phyloP scores from a whole-genome alignment of 305 asterid genomes.

The Stenogyne calaminthoides region DNA sequence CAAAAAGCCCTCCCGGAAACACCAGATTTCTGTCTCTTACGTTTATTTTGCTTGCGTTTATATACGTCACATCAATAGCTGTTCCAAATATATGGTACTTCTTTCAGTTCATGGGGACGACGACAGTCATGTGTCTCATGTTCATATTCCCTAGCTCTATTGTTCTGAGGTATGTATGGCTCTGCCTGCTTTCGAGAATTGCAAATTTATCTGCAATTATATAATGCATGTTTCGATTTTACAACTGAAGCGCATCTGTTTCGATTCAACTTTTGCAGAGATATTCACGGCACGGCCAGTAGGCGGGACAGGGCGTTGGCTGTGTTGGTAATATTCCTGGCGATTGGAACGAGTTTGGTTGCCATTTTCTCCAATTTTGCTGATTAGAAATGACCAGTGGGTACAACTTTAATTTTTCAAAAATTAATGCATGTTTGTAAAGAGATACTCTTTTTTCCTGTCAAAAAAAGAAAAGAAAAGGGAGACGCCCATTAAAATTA shows the following conservation, averaged over 20 bases:
- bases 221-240: not conserved
- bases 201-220: not conserved
- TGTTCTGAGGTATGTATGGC: conserved; percentile 62
- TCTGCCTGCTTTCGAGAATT: not conserved
- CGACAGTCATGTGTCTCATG: conserved; percentile 87
- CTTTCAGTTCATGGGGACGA: conserved; percentile 95
- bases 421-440: not conserved
- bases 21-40: conserved; percentile 64
- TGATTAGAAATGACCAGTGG: conserved; percentile 37
- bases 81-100: conserved; percentile 91
- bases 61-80: conserved; percentile 69
- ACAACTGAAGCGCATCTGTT: too few relatives aligned
- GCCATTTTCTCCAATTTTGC: conserved; percentile 72
- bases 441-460: not conserved
- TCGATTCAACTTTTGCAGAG: conserved; percentile 57
- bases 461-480: too few relatives aligned
- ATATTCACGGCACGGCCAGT: conserved; percentile 60
- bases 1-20: conserved; percentile 54
- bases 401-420: not conserved
- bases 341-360: conserved; percentile 74
- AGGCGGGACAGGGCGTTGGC: conserved; percentile 67
- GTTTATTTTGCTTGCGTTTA: conserved; percentile 48
- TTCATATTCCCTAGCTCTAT: conserved; percentile 90
- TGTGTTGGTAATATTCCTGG: conserved; percentile 64
- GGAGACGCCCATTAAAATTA: too few relatives aligned